Evolutionary conservation across 2,329 filamentous ascomycete genomes (phyloP).

Genomic region (Botrytis fabae): DNA sequence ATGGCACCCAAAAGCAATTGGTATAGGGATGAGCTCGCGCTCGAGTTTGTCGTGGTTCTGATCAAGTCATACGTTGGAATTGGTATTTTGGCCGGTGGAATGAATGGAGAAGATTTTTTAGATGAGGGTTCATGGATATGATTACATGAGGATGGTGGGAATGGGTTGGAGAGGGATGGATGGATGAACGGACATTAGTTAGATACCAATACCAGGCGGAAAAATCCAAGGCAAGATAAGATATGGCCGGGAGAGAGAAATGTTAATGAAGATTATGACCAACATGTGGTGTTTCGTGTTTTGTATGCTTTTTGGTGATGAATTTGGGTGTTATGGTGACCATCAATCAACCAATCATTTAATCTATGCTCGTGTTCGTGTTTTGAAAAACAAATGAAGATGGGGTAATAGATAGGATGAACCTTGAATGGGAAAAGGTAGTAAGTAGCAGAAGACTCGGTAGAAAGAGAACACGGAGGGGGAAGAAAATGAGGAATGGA

Average conservation of each 20-base stretch:
- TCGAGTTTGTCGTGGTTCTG: background rate
- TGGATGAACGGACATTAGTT: background rate
- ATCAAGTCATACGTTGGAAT: slow-evolving; percentile 14
- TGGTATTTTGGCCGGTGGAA: background rate
- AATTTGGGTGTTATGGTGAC: background rate
- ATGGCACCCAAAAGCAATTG: slow-evolving; percentile 16
- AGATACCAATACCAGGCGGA: slow-evolving; percentile 19
- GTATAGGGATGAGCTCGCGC: slow-evolving; percentile 18
- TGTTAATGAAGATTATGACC: slow-evolving; percentile 23
- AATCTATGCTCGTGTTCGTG: background rate
- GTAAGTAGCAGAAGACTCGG: background rate
- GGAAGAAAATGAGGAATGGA: background rate
- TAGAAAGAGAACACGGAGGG: background rate
- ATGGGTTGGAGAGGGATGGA: slow-evolving; percentile 6
- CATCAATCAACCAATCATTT: no score
- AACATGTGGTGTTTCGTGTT: background rate
- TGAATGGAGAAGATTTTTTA: slow-evolving; percentile 1
- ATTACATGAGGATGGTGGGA: slow-evolving; percentile 13
- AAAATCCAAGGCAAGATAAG: slow-evolving; percentile 4
- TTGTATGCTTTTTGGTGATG: background rate
- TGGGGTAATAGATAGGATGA: background rate
- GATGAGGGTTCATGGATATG: slow-evolving; percentile 14
- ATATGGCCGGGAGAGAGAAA: background rate
- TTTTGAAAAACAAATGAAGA: background rate
- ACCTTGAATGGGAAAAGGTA: background rate